Evolutionary conservation across 2,329 filamentous ascomycete species (phyloP), one percentile per base, ranked within the genome.

Genomic region (Akanthomyces muscarius): DNA sequence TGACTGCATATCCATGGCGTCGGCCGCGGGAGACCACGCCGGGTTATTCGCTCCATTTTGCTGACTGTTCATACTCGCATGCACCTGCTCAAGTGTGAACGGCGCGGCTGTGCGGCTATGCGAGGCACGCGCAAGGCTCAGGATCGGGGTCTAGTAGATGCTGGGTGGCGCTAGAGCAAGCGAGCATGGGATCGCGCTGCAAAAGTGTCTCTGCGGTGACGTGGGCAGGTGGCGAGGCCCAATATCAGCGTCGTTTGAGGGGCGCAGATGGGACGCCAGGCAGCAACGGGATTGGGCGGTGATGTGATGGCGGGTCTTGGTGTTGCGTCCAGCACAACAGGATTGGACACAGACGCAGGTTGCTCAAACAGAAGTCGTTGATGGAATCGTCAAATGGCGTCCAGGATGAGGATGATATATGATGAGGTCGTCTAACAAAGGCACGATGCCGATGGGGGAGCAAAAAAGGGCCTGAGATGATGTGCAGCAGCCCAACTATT

Each of bases 401-500:
- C 42, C 13, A 47, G 10, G 18, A 57, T 56, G 18, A 47, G 25
- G 41, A 57, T 57, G 41, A 23, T 57, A 23, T 44, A 33, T 45
- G 23, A 42, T 33, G 38, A 52, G 30, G 55, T 41, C n/a, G 44
- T 41, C 4, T 41, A 41, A 36, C n/a, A 30, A n/a, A 14, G 44
- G 45, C 25, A 33, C n/a, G 13, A 45, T 52, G 33, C 23, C 21
- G 42, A 54, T 45, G 41, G 21, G 25, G 38, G 10, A 42, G 30
- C 41, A 44, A 54, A 47, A 47, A 54, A 54, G 41, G 51, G 50
- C 28, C 42, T 1, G 28, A 44, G 28, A 61, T 54, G 41, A 61
- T 61, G 59, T 61, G 59, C 59, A 61, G 59, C 28, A 52, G 59
- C 57, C 59, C 59, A 61, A 61, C 59, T 61, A 61, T 54, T 61